Conservation (phyloP, 2,329 filamentous ascomycete genomes). For the Fusarium sublunatum region DNA sequence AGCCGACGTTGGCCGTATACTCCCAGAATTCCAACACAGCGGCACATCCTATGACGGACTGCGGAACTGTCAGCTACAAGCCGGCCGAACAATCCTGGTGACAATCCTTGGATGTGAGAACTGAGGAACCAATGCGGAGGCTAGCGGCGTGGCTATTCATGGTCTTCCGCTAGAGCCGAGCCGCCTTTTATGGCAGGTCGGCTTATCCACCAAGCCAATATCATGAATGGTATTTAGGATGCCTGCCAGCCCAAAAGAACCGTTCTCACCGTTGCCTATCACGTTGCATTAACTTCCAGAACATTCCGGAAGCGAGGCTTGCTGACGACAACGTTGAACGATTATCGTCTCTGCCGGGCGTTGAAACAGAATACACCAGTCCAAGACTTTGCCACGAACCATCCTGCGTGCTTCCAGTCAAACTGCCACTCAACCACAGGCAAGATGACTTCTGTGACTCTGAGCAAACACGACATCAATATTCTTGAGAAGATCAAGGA, state of each 20-base stretch:
- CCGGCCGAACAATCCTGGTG: conserved; percentile 31
- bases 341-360: not conserved
- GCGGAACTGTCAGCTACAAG: conserved; percentile 36
- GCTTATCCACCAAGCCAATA: conserved; percentile 25
- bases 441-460: conserved; percentile 60
- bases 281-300: conserved; percentile 13
- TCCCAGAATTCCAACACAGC: conserved; percentile 22
- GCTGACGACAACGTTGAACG: not conserved
- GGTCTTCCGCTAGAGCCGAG: conserved; percentile 38
- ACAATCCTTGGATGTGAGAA: conserved; percentile 3
- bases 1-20: conserved; percentile 55
- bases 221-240: conserved; percentile 34
- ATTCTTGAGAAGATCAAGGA: conserved; percentile 75
- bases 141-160: conserved; percentile 12
- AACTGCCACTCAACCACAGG: conserved; percentile 11
- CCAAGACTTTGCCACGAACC: conserved; percentile 1
- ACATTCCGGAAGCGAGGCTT: conserved; percentile 14
- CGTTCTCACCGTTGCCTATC: conserved; percentile 17
- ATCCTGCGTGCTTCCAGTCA: conserved; percentile 3
- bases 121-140: conserved; percentile 17
- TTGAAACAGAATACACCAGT: conserved; percentile 8
- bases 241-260: conserved; percentile 12
- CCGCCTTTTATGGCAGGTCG: conserved; percentile 13
- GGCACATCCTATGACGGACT: conserved; percentile 25
- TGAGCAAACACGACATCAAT: conserved; percentile 69